phyloP scores from a whole-genome alignment of 2,329 filamentous ascomycete species.

The Claviceps lovelessii region DNA sequence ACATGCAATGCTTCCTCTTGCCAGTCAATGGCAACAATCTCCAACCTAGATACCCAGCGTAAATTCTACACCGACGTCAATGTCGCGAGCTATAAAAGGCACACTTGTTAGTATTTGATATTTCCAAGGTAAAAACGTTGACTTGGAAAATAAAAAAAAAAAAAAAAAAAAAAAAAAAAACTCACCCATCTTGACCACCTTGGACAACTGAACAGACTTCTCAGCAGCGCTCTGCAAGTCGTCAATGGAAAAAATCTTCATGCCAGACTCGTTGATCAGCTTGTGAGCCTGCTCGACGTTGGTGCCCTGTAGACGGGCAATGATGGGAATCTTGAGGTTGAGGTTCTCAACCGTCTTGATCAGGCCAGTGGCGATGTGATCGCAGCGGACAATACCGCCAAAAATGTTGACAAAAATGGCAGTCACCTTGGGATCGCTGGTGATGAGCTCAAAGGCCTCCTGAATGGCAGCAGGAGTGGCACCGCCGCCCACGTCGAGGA shows the following conservation, averaged over 20 bases:
- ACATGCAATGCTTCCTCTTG: constrained; percentile 11
- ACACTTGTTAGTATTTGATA: constrained; percentile 9
- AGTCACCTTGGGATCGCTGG: constrained; percentile 92
- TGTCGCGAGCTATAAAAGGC: constrained; percentile 59
- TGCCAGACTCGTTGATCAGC: constrained; percentile 86
- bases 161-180: constrained; percentile 10
- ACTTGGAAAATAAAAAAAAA: not conserved
- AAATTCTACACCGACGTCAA: constrained; percentile 94
- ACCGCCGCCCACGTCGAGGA: constrained; percentile 95
- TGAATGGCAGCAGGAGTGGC: constrained; percentile 93
- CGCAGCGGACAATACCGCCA: constrained; percentile 94
- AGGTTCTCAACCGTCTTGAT: constrained; percentile 90
- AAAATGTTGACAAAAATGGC: constrained; percentile 99
- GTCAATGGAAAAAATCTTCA: constrained; percentile 99
- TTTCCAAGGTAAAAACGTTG: not conserved
- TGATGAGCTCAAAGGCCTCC: constrained; percentile 97
- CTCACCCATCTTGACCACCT: constrained; percentile 95
- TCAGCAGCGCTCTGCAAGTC: constrained; percentile 94
- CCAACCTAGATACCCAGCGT: constrained; percentile 66
- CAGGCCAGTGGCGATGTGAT: constrained; percentile 90
- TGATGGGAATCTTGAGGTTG: constrained; percentile 92
- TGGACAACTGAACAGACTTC: constrained; percentile 97
- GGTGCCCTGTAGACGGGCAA: constrained; percentile 92
- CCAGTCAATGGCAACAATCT: constrained; percentile 1
- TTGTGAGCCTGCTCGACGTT: constrained; percentile 94